A percentile compares a stretch with the other conserved stretches of the same genome.
Evolutionary conservation across 2,329 filamentous ascomycete species (phyloP).

Genomic region (Aspergillus ochraceus): DNA sequence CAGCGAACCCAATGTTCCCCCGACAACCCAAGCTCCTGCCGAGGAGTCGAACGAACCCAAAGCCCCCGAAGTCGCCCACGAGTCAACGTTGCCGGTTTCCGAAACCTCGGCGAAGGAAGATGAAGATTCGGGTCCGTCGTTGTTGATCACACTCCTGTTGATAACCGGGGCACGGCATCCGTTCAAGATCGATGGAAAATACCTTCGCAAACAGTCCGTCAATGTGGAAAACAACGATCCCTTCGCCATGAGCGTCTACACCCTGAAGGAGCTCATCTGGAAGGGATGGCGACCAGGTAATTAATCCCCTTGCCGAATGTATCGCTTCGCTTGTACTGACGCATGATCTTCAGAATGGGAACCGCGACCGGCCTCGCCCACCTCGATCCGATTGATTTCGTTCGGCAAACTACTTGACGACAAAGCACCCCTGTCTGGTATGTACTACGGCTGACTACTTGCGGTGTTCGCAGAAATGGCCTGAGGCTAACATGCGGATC

Average conservation of each 20-base stretch:
- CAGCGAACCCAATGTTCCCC: slow-evolving; percentile 11
- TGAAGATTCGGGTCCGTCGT: slow-evolving; percentile 37
- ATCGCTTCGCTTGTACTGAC: slow-evolving; percentile 7
- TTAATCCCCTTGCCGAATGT: slow-evolving; percentile 1
- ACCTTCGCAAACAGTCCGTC: slow-evolving; percentile 78
- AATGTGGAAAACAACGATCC: slow-evolving; percentile 75
- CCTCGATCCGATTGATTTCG: slow-evolving; percentile 85
- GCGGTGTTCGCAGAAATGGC: neutral
- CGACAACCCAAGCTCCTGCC: slow-evolving; percentile 15
- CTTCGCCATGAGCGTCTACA: slow-evolving; percentile 89
- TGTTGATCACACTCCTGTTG: slow-evolving; percentile 74
- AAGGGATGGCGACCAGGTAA: slow-evolving; percentile 81
- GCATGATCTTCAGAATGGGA: slow-evolving; percentile 69
- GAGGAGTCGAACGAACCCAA: slow-evolving; percentile 27
- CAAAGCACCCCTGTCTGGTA: slow-evolving; percentile 81
- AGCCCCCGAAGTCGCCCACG: slow-evolving; percentile 13
- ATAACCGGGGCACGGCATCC: slow-evolving; percentile 81
- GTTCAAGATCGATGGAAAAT: slow-evolving; percentile 85
- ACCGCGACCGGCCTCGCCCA: slow-evolving; percentile 78
- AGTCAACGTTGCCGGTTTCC: slow-evolving; percentile 24
- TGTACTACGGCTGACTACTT: slow-evolving; percentile 28
- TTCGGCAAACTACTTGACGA: slow-evolving; percentile 91
- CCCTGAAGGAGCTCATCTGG: slow-evolving; percentile 89
- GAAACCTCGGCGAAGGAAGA: slow-evolving; percentile 36
- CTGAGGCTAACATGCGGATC: slow-evolving; percentile 1